Evolutionary conservation across 352 stramenopile genomes (phyloP).

Genomic region (Chloridella minuta): DNA sequence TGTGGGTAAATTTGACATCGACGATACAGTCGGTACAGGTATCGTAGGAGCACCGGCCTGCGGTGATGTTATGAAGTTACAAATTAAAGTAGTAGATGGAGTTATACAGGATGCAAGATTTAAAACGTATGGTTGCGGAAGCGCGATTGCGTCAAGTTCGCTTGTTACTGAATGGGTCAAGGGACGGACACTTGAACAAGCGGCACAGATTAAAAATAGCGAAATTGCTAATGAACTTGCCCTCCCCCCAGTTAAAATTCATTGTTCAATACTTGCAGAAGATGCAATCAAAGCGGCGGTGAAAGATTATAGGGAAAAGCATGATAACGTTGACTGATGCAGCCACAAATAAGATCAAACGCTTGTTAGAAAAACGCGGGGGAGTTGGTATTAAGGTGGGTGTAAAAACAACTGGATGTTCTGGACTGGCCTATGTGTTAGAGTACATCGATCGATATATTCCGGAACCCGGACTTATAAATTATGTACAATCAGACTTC

Average conservation of each 20-base stretch:
- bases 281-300: conserved; percentile 97
- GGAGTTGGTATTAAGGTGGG: too few relatives aligned
- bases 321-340: too few relatives aligned
- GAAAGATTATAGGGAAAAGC: too few relatives aligned
- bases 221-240: conserved; percentile 97
- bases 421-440: too few relatives aligned
- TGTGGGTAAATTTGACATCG: conserved; percentile 65
- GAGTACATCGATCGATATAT: too few relatives aligned
- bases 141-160: conserved; percentile 68
- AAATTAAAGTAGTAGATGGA: conserved; percentile 28
- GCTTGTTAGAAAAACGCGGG: too few relatives aligned
- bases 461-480: too few relatives aligned
- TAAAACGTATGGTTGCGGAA: conserved; percentile 97
- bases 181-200: conserved; percentile 71
- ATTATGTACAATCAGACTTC: too few relatives aligned
- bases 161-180: conserved; percentile 98
- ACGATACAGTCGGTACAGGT: conserved; percentile 68
- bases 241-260: conserved; percentile 64
- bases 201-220: conserved; percentile 52
- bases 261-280: conserved; percentile 67
- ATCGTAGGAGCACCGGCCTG: conserved; percentile 88
- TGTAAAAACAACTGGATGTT: too few relatives aligned
- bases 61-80: conserved; percentile 97
- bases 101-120: conserved; percentile 90
- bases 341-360: too few relatives aligned